phyloP scores from a whole-genome alignment of 179 eudicot species.

The Beta macrorhiza region DNA sequence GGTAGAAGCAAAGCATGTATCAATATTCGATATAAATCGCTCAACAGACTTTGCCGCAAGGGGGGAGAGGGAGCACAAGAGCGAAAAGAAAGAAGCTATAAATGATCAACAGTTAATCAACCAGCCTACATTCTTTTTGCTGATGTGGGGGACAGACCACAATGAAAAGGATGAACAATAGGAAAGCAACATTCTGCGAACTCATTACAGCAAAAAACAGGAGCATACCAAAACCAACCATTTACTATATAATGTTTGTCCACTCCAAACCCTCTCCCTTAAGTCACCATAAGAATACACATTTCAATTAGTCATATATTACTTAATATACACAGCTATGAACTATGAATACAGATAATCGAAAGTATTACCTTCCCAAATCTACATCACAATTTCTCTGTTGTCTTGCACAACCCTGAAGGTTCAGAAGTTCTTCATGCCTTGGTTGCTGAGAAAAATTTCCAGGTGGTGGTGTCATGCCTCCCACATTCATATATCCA shows the following conservation, averaged over 20 bases:
- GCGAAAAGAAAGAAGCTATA: neutral
- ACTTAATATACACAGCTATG: neutral
- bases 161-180: neutral
- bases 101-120: neutral
- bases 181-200: neutral
- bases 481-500: slow-evolving; percentile 22
- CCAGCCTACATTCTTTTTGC: neutral
- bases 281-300: neutral
- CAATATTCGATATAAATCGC: neutral
- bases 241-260: neutral
- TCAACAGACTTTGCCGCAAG: no score
- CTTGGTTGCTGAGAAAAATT: slow-evolving; percentile 26
- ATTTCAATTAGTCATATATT: neutral
- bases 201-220: neutral
- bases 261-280: neutral
- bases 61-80: no score
- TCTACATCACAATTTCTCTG: slow-evolving; percentile 14
- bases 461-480: slow-evolving; percentile 14
- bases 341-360: neutral
- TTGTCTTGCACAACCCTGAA: slow-evolving; percentile 8
- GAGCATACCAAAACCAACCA: neutral
- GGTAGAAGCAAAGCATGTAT: neutral
- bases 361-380: slow-evolving; percentile 27
- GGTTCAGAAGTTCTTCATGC: slow-evolving; percentile 10
- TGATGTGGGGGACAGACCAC: neutral